Base-by-base conservation (phyloP, 805 yeast species). In the Zygosaccharomyces siamensis region DNA sequence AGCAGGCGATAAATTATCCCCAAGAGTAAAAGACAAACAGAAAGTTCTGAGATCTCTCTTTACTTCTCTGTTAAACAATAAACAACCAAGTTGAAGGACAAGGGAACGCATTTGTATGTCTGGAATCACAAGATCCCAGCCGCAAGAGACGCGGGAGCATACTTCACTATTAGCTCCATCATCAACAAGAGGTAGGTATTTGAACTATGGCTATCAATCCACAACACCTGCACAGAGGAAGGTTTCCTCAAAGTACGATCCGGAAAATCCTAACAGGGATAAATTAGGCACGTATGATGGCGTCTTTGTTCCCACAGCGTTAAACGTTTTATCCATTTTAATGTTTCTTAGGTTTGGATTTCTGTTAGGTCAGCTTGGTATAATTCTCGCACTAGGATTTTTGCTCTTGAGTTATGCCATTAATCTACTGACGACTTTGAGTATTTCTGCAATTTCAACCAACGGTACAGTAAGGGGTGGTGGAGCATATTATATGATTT, bases 401-500 rank as follows among this genome's bases (percentile, higher is more conserved):
- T 71, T 93, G 33, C 47, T 83, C 2, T 64, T 89, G 64, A 85
- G 96, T 42, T 93, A 90, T 64, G 62, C 80, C 3, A 89, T 93
- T 53, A 85, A 92, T 63, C 72, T 89, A 5, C 72, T 93, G 48
- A 93, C 99, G 0, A 88, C 96, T 0, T 68, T 93, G 56, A 87
- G 96, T 18, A 83, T 93, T 50, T 86, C 96, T 47, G 99, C 99
- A 1, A 93, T 93, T 52, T 89, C 97, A 2, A 93, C 99, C 1
- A 93, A 93, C 63, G 99, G 99, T 20, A 89, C 95, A 0, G 98
- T 93, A 2, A 79, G 89, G 57, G 98, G 98, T 11, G 99, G 99
- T 12, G 99, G 99, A 42, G 97, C 98, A 0, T 93, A 93, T 64
- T 93, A 89, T 61, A 93, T 93, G 97, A 89, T 93, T 51, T 86